Conservation (phyloP, 1,284 basidiomycete genomes). For the Phellinidium pouzarii region DNA sequence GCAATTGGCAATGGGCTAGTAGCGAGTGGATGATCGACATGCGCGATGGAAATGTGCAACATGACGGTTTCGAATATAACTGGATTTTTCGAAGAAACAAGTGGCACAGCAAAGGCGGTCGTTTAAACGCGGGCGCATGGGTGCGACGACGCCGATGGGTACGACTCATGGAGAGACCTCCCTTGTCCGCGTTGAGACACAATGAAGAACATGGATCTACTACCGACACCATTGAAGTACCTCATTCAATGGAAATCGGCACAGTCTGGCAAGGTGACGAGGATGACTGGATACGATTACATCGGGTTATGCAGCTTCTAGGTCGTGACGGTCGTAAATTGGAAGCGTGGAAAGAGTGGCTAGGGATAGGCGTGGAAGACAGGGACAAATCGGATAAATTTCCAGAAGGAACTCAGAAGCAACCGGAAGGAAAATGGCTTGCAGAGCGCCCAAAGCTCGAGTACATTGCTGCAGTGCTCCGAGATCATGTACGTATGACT, state of each 20-base stretch:
- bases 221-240: not conserved
- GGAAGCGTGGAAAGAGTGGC: conserved; percentile 67
- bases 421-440: not conserved
- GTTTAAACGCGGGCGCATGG: conserved; percentile 56
- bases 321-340: conserved; percentile 62
- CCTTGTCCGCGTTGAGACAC: conserved; percentile 23
- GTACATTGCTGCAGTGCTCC: conserved; percentile 44
- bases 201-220: conserved; percentile 6
- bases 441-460: conserved; percentile 32
- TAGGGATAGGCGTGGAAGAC: conserved; percentile 29
- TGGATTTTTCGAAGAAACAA: conserved; percentile 58
- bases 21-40: conserved; percentile 81
- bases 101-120: conserved; percentile 58
- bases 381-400: not conserved
- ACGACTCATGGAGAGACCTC: conserved; percentile 70
- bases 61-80: conserved; percentile 82
- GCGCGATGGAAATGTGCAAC: conserved; percentile 70
- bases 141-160: conserved; percentile 74
- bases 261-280: conserved; percentile 41
- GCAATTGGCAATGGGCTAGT: conserved; percentile 75
- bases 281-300: conserved; percentile 57
- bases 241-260: not conserved
- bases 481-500: conserved; percentile 46
- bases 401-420: not conserved
- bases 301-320: conserved; percentile 42